A percentile compares a stretch with the other conserved stretches of the same genome.
These are phyloP conservation scores for Spathaspora boniae DNA, from an alignment of 805 yeast species.

Conservation along the genomic window DNA sequence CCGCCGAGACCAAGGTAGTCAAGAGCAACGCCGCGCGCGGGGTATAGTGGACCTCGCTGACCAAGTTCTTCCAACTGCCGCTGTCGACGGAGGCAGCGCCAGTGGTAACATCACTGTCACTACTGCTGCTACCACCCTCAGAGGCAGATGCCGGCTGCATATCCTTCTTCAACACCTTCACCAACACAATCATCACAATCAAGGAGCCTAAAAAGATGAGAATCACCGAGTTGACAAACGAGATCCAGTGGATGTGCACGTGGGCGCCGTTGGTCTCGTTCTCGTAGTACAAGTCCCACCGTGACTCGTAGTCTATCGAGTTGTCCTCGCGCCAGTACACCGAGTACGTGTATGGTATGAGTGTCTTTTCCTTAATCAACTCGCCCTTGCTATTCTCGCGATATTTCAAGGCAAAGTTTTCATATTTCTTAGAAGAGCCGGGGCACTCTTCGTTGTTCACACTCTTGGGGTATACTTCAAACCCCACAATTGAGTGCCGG, in stretches of 20 bases:
- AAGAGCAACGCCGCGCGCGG: conserved; percentile 50
- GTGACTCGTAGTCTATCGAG: conserved; percentile 56
- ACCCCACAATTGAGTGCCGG: conserved; percentile 69
- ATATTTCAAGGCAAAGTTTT: conserved; percentile 52
- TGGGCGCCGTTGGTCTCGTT: conserved; percentile 45
- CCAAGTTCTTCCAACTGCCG: conserved; percentile 50
- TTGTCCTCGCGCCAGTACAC: conserved; percentile 86
- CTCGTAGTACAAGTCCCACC: conserved; percentile 73
- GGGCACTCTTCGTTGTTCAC: conserved; percentile 69
- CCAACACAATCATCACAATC: conserved; percentile 60
- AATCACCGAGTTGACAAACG: conserved; percentile 68
- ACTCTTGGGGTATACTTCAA: conserved; percentile 85
- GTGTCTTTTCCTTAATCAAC: conserved; percentile 23
- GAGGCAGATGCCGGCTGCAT: conserved; percentile 12
- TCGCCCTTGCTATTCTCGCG: conserved; percentile 25
- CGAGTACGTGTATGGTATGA: conserved; percentile 77
- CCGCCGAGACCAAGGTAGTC: conserved; percentile 63
- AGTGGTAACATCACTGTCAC: too few relatives aligned
- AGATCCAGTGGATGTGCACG: conserved; percentile 68
- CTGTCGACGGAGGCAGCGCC: conserved; percentile 7
- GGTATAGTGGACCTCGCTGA: conserved; percentile 49
- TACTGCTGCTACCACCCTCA: too few relatives aligned
- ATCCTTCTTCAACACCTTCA: conserved; percentile 44
- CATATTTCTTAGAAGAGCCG: conserved; percentile 60
- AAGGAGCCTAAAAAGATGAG: conserved; percentile 59